Conservation (phyloP, 176 grass and related monocot genomes). For the Dactylis glomerata region DNA sequence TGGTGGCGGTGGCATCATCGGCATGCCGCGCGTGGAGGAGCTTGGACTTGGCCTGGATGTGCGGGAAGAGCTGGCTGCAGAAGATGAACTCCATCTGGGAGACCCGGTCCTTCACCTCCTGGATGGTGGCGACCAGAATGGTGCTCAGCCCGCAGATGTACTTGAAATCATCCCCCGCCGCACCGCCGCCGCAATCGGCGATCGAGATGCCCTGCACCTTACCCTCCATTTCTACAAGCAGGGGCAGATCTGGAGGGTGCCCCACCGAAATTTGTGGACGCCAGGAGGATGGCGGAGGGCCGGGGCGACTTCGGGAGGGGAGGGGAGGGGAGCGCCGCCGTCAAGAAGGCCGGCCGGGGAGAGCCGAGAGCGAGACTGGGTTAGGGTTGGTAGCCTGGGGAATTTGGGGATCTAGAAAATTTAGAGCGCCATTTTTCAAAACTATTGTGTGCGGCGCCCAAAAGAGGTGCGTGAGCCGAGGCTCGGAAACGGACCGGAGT, state of each 20-base stretch:
- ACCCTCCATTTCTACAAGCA: constrained; percentile 27
- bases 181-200: background rate
- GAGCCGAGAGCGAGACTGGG: background rate
- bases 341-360: background rate
- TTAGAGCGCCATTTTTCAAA: constrained; percentile 8
- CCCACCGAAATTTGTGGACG: background rate
- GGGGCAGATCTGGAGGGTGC: background rate
- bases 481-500: background rate
- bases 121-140: constrained; percentile 82
- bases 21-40: constrained; percentile 25
- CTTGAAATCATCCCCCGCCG: constrained; percentile 51
- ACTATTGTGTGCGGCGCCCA: background rate
- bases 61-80: constrained; percentile 81
- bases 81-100: constrained; percentile 91
- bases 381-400: background rate
- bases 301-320: background rate
- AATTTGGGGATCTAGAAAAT: background rate
- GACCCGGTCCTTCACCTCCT: constrained; percentile 88
- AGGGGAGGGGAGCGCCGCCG: background rate
- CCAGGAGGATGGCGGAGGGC: background rate
- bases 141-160: constrained; percentile 77
- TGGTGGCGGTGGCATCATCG: constrained; percentile 27
- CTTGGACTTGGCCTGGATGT: constrained; percentile 65
- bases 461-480: background rate
- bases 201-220: background rate